Evolutionary conservation across 768 basidiomycete species (phyloP), one percentile per base, ranked within the genome.

Genomic region (Boletus subparvulus): DNA sequence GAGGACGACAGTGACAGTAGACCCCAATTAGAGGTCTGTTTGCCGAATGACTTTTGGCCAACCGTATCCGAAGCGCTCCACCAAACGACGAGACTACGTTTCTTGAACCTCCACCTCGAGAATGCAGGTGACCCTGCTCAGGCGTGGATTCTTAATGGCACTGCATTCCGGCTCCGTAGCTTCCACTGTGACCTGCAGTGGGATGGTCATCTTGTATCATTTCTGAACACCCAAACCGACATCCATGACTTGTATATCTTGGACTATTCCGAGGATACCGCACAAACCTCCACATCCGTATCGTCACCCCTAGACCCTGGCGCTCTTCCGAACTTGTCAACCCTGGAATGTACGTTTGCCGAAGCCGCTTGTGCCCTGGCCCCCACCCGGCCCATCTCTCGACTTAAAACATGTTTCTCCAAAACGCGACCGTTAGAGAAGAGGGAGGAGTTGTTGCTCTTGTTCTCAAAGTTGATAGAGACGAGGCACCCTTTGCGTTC

Each of bases 401-500:
- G 79, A 52, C 75, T 88, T 54, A 88, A 88, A 69, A 86, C 86
- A 7, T 87, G 86, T 64, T 85, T 88, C 68, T 86, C 86, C 24
- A 74, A 75, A 50, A 73, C 80, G n/a, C 75, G 74, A 49, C 50
- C 72, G 2, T 65, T 61, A 6, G 81, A 80, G 43, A 86, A 85
- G 71, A 75, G 77, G 33, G 70, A 73, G 2, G 87, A 88, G 66
- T 70, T 86, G 72, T 60, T 63, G 0, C 60, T 75, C 1, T 72
- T 88, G 24, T 70, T 86, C 52, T 73, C 76, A 4, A 78, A 75
- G 45, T 65, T 87, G 43, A 72, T 65, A 47, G 73, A 70, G 14
- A 80, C 84, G 5, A 77, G 77, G 5, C 62, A 61, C 21, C 61
- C 79, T 16, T 64, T 86, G 39, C 75, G 69, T 37, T 78, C 85